A percentile compares a stretch with the other conserved stretches of the same genome.
These are phyloP conservation scores for Cytospora schulzeri DNA, from an alignment of 2,329 filamentous ascomycete species.

Conservation along the genomic window DNA sequence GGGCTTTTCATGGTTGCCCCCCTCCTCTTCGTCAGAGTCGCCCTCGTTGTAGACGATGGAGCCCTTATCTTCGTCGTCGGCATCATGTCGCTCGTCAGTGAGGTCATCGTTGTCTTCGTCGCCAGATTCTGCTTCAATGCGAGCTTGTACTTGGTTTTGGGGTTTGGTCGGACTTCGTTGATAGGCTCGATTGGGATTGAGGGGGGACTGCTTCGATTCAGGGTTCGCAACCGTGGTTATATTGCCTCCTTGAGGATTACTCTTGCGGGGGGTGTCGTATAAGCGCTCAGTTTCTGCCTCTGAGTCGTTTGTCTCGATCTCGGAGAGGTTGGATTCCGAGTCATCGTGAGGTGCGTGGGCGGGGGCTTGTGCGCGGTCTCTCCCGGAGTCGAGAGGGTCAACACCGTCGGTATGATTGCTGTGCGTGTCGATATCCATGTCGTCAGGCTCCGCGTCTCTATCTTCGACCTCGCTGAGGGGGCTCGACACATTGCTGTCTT, in stretches of 20 bases:
- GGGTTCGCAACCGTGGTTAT: constrained; percentile 8
- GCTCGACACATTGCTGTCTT: constrained; percentile 77
- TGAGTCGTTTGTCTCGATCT: constrained; percentile 63
- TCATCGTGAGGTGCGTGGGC: constrained; percentile 37
- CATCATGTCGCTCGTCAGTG: constrained; percentile 36
- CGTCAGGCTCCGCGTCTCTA: constrained; percentile 70
- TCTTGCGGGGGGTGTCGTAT: constrained; percentile 78
- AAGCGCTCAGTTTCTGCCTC: constrained; percentile 95
- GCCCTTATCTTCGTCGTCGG: constrained; percentile 38
- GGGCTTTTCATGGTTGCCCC: constrained; percentile 33
- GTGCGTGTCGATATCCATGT: constrained; percentile 49
- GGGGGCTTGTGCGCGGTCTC: constrained; percentile 25
- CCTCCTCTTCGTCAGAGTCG: constrained; percentile 37
- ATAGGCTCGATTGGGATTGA: constrained; percentile 49
- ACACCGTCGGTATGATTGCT: constrained; percentile 26
- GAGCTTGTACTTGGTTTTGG: constrained; percentile 49
- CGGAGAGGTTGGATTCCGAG: constrained; percentile 52
- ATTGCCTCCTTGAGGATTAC: constrained; percentile 27
- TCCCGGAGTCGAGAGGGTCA: constrained; percentile 33
- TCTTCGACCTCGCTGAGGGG: constrained; percentile 92
- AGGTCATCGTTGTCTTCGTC: constrained; percentile 45
- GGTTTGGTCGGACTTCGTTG: constrained; percentile 79
- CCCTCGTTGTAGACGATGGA: constrained; percentile 42
- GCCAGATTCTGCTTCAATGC: constrained; percentile 40
- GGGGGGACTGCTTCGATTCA: constrained; percentile 49